Conservation (phyloP, 345 rosid genomes). For the Erodium maritimum region DNA sequence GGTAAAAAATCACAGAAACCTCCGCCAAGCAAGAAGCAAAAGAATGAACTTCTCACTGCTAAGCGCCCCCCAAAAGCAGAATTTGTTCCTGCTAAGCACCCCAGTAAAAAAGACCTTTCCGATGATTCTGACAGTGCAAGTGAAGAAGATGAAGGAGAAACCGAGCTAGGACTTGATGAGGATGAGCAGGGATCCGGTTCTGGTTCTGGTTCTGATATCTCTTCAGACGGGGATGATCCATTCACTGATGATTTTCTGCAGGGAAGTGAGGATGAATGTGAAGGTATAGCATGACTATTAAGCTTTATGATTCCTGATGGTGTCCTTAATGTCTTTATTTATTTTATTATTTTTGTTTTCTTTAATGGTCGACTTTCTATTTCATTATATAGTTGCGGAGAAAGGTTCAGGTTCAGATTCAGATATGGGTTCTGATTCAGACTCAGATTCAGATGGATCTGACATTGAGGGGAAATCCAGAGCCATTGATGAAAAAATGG, state of each 20-base stretch:
- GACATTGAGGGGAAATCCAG: constrained; percentile 43
- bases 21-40: constrained; percentile 44
- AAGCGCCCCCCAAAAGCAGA: constrained; percentile 26
- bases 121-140: constrained; percentile 33
- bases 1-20: constrained; percentile 26
- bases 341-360: not conserved
- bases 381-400: constrained; percentile 18
- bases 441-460: constrained; percentile 45
- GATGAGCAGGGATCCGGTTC: constrained; percentile 33
- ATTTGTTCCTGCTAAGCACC: constrained; percentile 17
- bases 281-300: constrained; percentile 20
- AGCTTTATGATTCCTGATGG: not conserved
- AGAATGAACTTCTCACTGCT: constrained; percentile 24
- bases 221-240: constrained; percentile 45
- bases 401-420: constrained; percentile 21
- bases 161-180: constrained; percentile 21
- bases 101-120: constrained; percentile 20
- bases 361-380: not conserved
- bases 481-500: constrained; percentile 35
- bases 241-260: constrained; percentile 49
- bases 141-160: constrained; percentile 30
- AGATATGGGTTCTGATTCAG: constrained; percentile 20
- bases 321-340: too few relatives aligned
- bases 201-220: constrained; percentile 41
- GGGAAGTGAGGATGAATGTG: constrained; percentile 44